phyloP scores from a whole-genome alignment of 2,329 filamentous ascomycete species.

The Rutstroemia sp. region DNA sequence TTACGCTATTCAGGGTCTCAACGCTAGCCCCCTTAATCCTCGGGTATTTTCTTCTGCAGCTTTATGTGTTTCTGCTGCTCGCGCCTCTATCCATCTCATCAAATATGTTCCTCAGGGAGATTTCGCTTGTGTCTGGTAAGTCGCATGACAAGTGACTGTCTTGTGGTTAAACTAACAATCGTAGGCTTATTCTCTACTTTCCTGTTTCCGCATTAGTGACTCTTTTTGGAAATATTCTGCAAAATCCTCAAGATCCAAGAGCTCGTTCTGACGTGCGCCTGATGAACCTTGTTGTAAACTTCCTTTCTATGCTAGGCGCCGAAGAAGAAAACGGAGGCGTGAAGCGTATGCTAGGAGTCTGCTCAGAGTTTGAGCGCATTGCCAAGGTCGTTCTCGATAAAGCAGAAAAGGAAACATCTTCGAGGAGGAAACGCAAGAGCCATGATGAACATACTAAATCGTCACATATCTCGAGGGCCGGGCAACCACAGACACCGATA shows the following conservation, averaged over 20 bases:
- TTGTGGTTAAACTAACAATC: conserved; percentile 25
- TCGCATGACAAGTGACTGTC: neutral
- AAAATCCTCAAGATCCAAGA: conserved; percentile 85
- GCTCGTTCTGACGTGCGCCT: conserved; percentile 83
- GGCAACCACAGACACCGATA: conserved; percentile 21
- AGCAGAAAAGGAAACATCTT: conserved; percentile 65
- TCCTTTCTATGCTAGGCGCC: conserved; percentile 79
- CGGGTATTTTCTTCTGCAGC: conserved; percentile 90
- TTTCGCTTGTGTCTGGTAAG: conserved; percentile 89
- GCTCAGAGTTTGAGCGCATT: conserved; percentile 94
- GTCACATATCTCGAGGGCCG: conserved; percentile 8
- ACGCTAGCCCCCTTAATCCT: conserved; percentile 84
- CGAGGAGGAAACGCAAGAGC: conserved; percentile 75
- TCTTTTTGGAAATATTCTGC: conserved; percentile 89
- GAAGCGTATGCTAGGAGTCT: conserved; percentile 87
- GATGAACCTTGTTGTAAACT: conserved; percentile 90
- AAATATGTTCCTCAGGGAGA: conserved; percentile 96
- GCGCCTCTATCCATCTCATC: conserved; percentile 86
- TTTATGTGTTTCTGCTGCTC: conserved; percentile 84
- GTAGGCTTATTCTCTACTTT: conserved; percentile 86
- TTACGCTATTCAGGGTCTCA: conserved; percentile 89
- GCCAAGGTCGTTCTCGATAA: conserved; percentile 87
- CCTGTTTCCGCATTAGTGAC: conserved; percentile 93
- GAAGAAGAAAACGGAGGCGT: conserved; percentile 88
- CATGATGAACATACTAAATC: conserved; percentile 37